Base-by-base conservation (phyloP, 768 basidiomycete genomes). In the Macrolepiota dolichaula region DNA sequence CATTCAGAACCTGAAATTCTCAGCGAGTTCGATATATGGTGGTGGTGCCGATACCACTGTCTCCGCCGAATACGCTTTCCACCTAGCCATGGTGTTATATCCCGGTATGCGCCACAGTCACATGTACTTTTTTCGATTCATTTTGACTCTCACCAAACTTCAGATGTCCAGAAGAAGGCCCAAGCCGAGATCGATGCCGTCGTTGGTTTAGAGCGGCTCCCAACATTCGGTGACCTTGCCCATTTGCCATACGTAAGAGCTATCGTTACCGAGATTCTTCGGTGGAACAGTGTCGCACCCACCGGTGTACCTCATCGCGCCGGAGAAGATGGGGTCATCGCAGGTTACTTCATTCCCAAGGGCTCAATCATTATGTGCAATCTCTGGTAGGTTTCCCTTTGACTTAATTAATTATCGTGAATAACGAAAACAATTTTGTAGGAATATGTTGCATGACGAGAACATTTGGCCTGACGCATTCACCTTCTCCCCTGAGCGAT, bases 361-460 rank as follows among this genome's bases (percentile, higher is more conserved):
- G 77, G 75, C 7, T 65, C 80, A 0, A 68, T 81, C 37, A 76
- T 84, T 52, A 64, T 82, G 44, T 69, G 73, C 5, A 84, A 84
- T 57, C 69, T 81, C 37, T 83, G 81, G 83, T 80, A 37, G n/a
- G 67, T 61, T 36, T 5, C 22, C 19, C 17, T 61, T 40, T 19
- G 15, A 35, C 13, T n/a, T 54, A 37, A 25, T 24, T 25, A 19
- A n/a, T n/a, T 36, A 29, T 50, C 29, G 42, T 49, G 46, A 46
- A 7, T n/a, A 40, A 36, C 19, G 25, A 38, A 15, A 2, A 27
- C 29, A 7, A 7, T 3, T 32, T 53, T 55, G 3, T 56, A 85
- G 86, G 85, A 72, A 70, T n/a, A 80, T 87, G 69, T 70, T 83
- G 1, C 80, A 81, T 50, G 80, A 88, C 67, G 76, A 77, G 1